These are phyloP conservation scores for Solanum piurae DNA, from an alignment of 257 asterid species.

Conservation along the genomic window DNA sequence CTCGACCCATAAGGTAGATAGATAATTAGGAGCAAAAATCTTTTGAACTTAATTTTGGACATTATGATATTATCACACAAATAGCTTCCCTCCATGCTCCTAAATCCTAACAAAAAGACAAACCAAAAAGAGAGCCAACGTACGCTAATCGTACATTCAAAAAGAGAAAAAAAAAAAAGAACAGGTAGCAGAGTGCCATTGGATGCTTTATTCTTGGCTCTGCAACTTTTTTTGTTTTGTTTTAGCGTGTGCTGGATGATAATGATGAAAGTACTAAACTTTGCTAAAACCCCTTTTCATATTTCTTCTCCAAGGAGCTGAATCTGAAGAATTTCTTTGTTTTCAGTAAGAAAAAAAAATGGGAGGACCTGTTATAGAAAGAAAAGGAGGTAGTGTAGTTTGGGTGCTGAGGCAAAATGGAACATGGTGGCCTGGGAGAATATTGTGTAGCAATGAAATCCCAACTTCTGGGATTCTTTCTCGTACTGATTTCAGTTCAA, in stretches of 20 bases:
- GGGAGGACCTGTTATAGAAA: neutral
- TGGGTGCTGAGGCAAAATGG: conserved; percentile 20
- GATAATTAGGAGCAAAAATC: neutral
- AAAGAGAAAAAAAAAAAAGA: neutral
- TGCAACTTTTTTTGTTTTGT: neutral
- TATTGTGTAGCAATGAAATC: conserved; percentile 1
- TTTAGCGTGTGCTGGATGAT: neutral
- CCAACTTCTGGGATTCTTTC: neutral
- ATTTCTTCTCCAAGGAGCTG: neutral
- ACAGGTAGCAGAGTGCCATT: conserved; percentile 43
- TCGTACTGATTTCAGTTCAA: neutral
- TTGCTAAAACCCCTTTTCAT: neutral
- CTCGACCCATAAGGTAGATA: neutral
- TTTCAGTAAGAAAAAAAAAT: neutral
- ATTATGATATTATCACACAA: neutral
- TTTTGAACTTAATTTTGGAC: neutral
- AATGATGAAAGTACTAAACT: neutral
- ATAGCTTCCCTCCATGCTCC: neutral
- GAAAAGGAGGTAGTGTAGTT: conserved; percentile 16
- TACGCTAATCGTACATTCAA: conserved; percentile 26
- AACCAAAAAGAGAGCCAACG: conserved; percentile 2
- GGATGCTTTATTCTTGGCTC: conserved; percentile 6
- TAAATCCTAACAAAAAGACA: neutral
- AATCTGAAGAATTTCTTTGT: neutral
- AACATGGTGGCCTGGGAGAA: conserved; percentile 22